Conservation (phyloP, 2,329 filamentous ascomycete species). For the Leptographium procerum region DNA sequence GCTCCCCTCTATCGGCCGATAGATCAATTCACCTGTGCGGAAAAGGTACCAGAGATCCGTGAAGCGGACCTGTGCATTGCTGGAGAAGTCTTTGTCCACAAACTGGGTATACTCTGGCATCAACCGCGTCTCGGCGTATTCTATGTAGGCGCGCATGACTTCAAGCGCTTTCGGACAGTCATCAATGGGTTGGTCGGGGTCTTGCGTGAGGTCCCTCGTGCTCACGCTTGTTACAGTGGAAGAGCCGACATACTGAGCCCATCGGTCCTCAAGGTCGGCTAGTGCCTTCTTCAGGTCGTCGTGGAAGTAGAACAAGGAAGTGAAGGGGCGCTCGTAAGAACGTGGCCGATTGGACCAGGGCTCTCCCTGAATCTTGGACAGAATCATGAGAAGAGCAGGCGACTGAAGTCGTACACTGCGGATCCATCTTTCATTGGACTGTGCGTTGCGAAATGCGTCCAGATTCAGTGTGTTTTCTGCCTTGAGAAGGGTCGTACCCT, state of each 20-base stretch:
- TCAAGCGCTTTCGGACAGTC: conserved; percentile 4
- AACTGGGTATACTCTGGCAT: not conserved
- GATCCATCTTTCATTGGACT: conserved; percentile 5
- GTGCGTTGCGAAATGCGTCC: not conserved
- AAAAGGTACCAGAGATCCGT: conserved; percentile 13
- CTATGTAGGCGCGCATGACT: conserved; percentile 3
- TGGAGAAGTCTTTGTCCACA: not conserved
- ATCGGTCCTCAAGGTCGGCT: conserved; percentile 3
- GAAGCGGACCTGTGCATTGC: conserved; percentile 8
- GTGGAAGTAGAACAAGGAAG: conserved; percentile 10
- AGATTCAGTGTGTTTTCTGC: conserved; percentile 4
- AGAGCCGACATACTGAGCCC: not conserved
- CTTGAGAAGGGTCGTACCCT: conserved; percentile 4
- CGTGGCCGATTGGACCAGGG: conserved; percentile 8
- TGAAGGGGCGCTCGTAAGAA: conserved; percentile 11
- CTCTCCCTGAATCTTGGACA: conserved; percentile 8
- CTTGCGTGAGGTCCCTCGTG: not conserved
- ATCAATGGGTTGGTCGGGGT: not conserved
- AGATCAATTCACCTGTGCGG: conserved; percentile 9
- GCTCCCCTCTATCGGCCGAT: conserved; percentile 3
- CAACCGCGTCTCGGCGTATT: not conserved
- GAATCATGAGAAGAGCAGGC: conserved; percentile 8
- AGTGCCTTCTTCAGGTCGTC: not conserved
- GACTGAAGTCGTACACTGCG: conserved; percentile 10
- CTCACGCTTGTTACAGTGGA: not conserved